phyloP scores from a whole-genome alignment of 2,329 filamentous ascomycete species.

The Penicillium sp. region DNA sequence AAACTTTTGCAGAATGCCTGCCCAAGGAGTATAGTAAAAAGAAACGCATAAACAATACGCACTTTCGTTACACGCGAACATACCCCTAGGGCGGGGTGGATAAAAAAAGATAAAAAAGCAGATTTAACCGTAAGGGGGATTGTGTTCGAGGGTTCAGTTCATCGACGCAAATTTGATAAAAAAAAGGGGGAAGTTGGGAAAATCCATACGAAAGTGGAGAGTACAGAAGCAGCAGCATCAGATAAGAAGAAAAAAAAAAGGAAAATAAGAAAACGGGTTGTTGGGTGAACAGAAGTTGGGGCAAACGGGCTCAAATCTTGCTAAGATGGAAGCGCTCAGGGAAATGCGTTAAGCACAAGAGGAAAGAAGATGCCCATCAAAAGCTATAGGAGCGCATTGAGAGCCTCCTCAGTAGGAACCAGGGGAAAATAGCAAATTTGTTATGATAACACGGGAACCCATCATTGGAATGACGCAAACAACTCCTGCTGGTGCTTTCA shows the following conservation, averaged over 20 bases:
- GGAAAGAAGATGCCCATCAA: conserved; percentile 48
- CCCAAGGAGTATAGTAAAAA: conserved; percentile 44
- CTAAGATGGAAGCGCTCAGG: conserved; percentile 46
- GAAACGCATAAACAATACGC: conserved; percentile 39
- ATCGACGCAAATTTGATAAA: conserved; percentile 10
- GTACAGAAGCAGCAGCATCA: conserved; percentile 7
- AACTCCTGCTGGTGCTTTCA: conserved; percentile 51
- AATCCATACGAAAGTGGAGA: conserved; percentile 10
- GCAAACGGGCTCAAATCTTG: conserved; percentile 38
- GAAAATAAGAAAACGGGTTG: conserved; percentile 1
- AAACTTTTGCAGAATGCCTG: conserved; percentile 52
- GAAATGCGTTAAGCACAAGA: conserved; percentile 45
- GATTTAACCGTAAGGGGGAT: conserved; percentile 4
- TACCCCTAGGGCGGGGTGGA: conserved; percentile 31
- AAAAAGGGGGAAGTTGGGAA: conserved; percentile 14
- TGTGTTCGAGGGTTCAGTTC: neutral
- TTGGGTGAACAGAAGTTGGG: neutral
- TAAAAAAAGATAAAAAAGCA: conserved; percentile 22
- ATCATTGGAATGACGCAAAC: conserved; percentile 46
- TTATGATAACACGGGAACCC: conserved; percentile 43
- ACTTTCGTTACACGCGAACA: conserved; percentile 45
- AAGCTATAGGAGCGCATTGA: conserved; percentile 41
- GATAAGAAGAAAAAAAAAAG: conserved; percentile 26
- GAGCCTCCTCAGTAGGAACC: conserved; percentile 40
- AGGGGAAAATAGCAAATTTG: conserved; percentile 38